Conservation (phyloP, 495 filamentous ascomycete species). For the Xylaria nigripes region DNA sequence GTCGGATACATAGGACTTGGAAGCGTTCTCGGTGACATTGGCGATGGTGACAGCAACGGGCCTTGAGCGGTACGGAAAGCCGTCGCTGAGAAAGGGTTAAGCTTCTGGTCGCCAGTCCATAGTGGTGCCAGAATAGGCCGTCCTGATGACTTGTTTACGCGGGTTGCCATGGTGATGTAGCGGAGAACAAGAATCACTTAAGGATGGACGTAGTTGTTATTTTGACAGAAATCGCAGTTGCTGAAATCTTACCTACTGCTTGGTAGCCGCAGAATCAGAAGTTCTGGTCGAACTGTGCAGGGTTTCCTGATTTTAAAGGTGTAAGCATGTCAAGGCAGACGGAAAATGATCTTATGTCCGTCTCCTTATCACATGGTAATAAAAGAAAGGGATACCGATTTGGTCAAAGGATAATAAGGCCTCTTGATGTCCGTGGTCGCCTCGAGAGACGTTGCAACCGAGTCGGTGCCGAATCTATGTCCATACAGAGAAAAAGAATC, state of each 20-base stretch:
- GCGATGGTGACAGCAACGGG: slow-evolving; percentile 22
- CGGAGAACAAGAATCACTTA: background rate
- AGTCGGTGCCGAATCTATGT: background rate
- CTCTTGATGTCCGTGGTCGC: slow-evolving; percentile 2
- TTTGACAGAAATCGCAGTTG: background rate
- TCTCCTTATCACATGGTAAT: background rate
- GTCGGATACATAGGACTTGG: slow-evolving; percentile 32
- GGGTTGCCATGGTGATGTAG: slow-evolving; percentile 16
- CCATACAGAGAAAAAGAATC: background rate
- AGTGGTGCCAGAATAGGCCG: slow-evolving; percentile 34
- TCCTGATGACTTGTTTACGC: slow-evolving; percentile 15
- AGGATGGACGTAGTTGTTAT: background rate
- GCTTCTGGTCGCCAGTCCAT: slow-evolving; percentile 23
- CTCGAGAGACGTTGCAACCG: background rate
- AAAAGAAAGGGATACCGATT: slow-evolving; percentile 4
- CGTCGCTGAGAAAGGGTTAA: slow-evolving; percentile 9
- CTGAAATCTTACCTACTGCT: background rate
- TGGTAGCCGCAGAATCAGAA: background rate
- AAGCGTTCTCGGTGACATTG: slow-evolving; percentile 23
- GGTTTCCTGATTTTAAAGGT: slow-evolving; percentile 3
- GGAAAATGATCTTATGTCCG: background rate
- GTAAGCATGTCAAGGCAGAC: slow-evolving; percentile 1
- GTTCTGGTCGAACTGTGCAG: background rate
- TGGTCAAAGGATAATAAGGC: slow-evolving; percentile 6
- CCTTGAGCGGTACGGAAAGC: slow-evolving; percentile 20